phyloP scores from a whole-genome alignment of 371 early-diverging fungal species.

The Coemansia sp. region DNA sequence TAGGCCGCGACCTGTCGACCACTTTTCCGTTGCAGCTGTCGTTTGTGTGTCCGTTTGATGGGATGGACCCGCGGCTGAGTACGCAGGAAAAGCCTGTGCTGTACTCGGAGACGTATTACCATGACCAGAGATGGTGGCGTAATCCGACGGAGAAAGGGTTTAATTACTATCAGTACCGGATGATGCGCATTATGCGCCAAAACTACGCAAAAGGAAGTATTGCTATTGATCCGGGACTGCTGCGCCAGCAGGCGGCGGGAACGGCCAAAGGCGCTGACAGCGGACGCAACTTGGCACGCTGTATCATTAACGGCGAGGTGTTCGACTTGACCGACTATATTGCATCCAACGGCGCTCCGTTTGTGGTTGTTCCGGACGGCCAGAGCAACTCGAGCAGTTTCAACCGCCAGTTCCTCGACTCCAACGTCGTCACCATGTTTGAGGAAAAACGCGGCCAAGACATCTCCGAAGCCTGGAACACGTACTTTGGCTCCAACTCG shows the following conservation, averaged over 20 bases:
- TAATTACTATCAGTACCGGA: slow-evolving; percentile 68
- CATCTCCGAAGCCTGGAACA: slow-evolving; percentile 63
- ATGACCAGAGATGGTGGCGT: slow-evolving; percentile 59
- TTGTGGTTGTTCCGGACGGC: slow-evolving; percentile 55
- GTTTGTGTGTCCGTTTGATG: slow-evolving; percentile 55
- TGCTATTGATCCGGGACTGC: slow-evolving; percentile 54
- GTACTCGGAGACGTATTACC: slow-evolving; percentile 55
- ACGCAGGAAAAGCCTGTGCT: slow-evolving; percentile 44
- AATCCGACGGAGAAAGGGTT: slow-evolving; percentile 45
- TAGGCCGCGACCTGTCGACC: slow-evolving; percentile 49
- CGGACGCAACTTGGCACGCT: slow-evolving; percentile 56
- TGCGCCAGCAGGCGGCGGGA: slow-evolving; percentile 41
- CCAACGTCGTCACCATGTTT: slow-evolving; percentile 62
- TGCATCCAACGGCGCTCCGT: slow-evolving; percentile 53
- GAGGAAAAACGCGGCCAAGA: slow-evolving; percentile 68
- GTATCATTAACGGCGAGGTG: slow-evolving; percentile 71
- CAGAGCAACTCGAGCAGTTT: slow-evolving; percentile 45
- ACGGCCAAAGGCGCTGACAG: slow-evolving; percentile 42
- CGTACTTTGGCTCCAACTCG: slow-evolving; percentile 28
- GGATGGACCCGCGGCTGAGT: slow-evolving; percentile 55
- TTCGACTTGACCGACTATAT: slow-evolving; percentile 79
- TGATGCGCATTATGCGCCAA: slow-evolving; percentile 62
- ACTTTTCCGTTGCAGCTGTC: slow-evolving; percentile 76
- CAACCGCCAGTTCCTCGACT: slow-evolving; percentile 56
- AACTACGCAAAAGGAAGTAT: slow-evolving; percentile 71